phyloP scores from a whole-genome alignment of 495 filamentous ascomycete species.

The Usnea hakonensis region DNA sequence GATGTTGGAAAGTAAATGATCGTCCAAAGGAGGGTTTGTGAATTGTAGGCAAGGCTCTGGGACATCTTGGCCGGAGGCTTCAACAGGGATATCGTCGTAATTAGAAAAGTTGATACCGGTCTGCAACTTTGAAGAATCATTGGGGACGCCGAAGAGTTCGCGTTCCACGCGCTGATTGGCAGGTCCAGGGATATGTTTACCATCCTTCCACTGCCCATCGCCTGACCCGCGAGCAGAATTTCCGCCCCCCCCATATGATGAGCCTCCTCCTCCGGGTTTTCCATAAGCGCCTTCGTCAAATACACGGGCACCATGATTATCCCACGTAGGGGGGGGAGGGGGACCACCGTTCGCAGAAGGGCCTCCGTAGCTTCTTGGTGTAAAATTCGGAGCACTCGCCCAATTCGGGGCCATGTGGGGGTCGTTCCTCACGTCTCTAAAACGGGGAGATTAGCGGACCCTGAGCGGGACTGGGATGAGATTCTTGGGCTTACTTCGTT shows the following conservation, averaged over 20 bases:
- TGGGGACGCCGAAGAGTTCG: slow-evolving; percentile 88
- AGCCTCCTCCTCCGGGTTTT: slow-evolving; percentile 41
- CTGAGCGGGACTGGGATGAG: not conserved
- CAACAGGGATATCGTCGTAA: slow-evolving; percentile 98
- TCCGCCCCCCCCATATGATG: slow-evolving; percentile 39
- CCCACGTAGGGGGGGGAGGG: slow-evolving; percentile 38
- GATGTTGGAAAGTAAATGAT: slow-evolving; percentile 87
- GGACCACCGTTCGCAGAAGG: slow-evolving; percentile 26
- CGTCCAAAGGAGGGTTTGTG: slow-evolving; percentile 88
- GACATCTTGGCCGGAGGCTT: slow-evolving; percentile 88
- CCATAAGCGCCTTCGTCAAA: slow-evolving; percentile 69
- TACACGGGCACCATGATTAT: slow-evolving; percentile 29
- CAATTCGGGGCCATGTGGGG: slow-evolving; percentile 41
- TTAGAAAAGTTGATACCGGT: slow-evolving; percentile 99
- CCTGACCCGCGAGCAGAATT: slow-evolving; percentile 65
- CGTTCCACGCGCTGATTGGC: slow-evolving; percentile 83
- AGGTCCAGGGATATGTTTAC: slow-evolving; percentile 89
- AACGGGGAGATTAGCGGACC: not conserved
- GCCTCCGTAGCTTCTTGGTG: slow-evolving; percentile 43
- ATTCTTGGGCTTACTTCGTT: slow-evolving; percentile 36
- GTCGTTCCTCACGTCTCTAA: slow-evolving; percentile 13
- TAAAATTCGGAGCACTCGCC: slow-evolving; percentile 66
- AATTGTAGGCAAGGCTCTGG: slow-evolving; percentile 86
- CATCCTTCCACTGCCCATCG: slow-evolving; percentile 92
- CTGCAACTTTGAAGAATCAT: slow-evolving; percentile 89